phyloP scores from a whole-genome alignment of 257 asterid genomes.

The Paulownia fortunei region DNA sequence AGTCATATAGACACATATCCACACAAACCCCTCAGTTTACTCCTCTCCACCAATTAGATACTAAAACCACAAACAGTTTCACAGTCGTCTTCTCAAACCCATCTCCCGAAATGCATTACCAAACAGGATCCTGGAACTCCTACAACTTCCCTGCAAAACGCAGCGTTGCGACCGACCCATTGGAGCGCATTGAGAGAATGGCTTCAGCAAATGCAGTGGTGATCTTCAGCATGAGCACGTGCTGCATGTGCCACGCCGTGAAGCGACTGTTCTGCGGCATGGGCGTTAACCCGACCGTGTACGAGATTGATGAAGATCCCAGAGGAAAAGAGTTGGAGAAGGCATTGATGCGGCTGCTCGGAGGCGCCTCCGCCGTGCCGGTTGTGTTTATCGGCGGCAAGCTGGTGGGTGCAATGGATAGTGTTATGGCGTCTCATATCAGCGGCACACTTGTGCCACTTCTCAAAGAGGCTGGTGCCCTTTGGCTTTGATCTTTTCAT shows the following conservation, averaged over 20 bases:
- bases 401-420: constrained; percentile 49
- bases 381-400: constrained; percentile 57
- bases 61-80: neutral
- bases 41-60: neutral
- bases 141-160: constrained; percentile 37
- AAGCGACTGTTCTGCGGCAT: constrained; percentile 49
- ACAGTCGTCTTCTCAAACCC: too few species aligned
- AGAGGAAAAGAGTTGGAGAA: constrained; percentile 33
- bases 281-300: constrained; percentile 51
- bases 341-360: constrained; percentile 36
- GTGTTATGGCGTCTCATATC: constrained; percentile 51
- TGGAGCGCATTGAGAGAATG: constrained; percentile 41
- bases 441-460: constrained; percentile 54
- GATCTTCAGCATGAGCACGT: constrained; percentile 58
- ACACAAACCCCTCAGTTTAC: neutral
- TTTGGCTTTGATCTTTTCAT: constrained; percentile 44
- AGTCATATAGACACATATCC: neutral
- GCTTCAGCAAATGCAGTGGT: constrained; percentile 51
- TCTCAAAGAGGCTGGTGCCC: constrained; percentile 65
- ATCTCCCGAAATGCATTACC: constrained; percentile 20
- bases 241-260: constrained; percentile 61
- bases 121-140: constrained; percentile 17
- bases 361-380: constrained; percentile 43
- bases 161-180: constrained; percentile 42
- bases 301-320: constrained; percentile 49